These are phyloP conservation scores for Bolboschoenus planiculmis DNA, from an alignment of 176 grass and related monocot genomes.

Conservation along the genomic window DNA sequence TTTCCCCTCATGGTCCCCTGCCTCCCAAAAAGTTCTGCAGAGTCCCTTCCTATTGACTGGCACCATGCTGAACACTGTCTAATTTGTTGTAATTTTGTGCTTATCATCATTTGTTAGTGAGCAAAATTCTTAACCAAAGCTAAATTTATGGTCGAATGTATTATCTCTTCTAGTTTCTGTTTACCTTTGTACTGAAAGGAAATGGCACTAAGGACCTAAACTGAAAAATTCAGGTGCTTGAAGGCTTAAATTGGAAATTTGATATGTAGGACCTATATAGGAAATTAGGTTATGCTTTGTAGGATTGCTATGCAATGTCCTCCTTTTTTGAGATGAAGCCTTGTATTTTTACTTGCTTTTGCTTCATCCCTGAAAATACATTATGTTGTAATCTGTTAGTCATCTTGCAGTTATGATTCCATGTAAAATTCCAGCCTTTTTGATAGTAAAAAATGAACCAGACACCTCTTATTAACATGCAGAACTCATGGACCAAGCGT, in stretches of 20 bases:
- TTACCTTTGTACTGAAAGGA: not conserved
- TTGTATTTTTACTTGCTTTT: not conserved
- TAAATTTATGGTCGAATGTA: not conserved
- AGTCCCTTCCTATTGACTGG: not conserved
- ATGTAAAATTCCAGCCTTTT: not conserved
- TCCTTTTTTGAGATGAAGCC: not conserved
- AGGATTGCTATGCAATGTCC: not conserved
- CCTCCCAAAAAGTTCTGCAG: not conserved
- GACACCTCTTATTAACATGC: conserved; percentile 28
- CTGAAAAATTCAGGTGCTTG: not conserved
- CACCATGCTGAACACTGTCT: not conserved
- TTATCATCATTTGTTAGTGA: not conserved
- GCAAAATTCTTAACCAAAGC: not conserved
- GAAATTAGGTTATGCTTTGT: not conserved
- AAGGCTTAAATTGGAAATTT: not conserved
- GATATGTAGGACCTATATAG: not conserved
- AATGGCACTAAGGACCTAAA: not conserved
- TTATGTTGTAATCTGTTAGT: not conserved
- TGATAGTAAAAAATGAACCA: conserved; percentile 11
- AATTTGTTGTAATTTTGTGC: not conserved
- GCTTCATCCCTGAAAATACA: not conserved
- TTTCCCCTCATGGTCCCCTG: no score
- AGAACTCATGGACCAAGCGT: conserved; percentile 78
- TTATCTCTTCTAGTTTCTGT: not conserved
- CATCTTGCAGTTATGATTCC: not conserved